Conservation (phyloP, 768 basidiomycete genomes). For the Melanogaster broomeanus region DNA sequence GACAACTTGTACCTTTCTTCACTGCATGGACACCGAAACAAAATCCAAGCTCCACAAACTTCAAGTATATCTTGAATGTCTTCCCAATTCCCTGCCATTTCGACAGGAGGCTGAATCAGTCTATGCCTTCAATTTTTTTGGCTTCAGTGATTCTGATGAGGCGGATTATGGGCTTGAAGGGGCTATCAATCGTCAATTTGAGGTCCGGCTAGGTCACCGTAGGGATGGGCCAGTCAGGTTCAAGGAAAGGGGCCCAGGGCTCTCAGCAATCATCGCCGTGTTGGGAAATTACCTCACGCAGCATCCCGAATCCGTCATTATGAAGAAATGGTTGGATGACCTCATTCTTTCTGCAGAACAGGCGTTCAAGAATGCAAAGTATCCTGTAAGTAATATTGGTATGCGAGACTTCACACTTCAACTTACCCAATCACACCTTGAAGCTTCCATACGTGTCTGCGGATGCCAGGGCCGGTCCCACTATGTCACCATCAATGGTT, state of each 20-base stretch:
- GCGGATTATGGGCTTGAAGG: not conserved
- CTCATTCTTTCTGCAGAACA: slow-evolving; percentile 5
- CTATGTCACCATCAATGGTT: no score
- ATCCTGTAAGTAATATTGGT: slow-evolving; percentile 5
- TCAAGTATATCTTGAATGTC: no score
- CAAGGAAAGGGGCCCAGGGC: slow-evolving; percentile 4
- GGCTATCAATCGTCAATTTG: slow-evolving; percentile 1
- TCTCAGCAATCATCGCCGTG: slow-evolving; percentile 5
- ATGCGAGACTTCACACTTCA: no score
- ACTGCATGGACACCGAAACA: no score
- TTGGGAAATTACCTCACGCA: slow-evolving; percentile 7
- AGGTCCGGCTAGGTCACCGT: not conserved
- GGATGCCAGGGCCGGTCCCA: not conserved
- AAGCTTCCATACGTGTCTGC: not conserved
- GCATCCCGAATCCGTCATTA: slow-evolving; percentile 2
- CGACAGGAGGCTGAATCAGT: not conserved
- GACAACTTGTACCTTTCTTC: no score
- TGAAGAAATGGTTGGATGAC: slow-evolving; percentile 21
- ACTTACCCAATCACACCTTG: no score
- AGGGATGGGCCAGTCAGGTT: slow-evolving; percentile 8
- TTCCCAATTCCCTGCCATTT: no score
- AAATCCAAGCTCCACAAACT: no score
- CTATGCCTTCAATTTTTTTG: not conserved
- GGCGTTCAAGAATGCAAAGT: slow-evolving; percentile 2
- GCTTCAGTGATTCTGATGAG: not conserved